phyloP scores from a whole-genome alignment of 768 basidiomycete genomes.

The Suillus bovinus region DNA sequence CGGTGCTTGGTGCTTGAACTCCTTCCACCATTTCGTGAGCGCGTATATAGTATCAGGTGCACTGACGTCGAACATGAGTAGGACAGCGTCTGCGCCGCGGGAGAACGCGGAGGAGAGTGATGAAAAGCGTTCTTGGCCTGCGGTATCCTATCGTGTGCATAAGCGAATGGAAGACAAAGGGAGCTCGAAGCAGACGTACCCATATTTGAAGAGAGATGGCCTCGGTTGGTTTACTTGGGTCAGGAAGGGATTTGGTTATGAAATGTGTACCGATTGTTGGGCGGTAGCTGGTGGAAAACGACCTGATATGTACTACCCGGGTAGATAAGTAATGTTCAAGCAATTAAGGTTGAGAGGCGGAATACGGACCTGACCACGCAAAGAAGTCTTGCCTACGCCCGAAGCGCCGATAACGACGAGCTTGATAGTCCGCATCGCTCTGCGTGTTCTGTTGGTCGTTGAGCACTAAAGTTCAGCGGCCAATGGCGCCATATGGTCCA shows the following conservation, averaged over 20 bases:
- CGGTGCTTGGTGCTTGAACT: slow-evolving; percentile 69
- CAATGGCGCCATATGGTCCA: neutral
- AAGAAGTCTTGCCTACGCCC: slow-evolving; percentile 83
- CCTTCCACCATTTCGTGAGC: slow-evolving; percentile 75
- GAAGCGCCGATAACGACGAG: slow-evolving; percentile 80
- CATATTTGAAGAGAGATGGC: slow-evolving; percentile 70
- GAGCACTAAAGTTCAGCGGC: neutral
- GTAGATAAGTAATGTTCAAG: neutral
- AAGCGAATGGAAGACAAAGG: neutral
- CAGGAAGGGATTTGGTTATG: slow-evolving; percentile 70
- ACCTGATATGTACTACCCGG: slow-evolving; percentile 66
- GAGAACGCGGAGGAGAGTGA: slow-evolving; percentile 82
- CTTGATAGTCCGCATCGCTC: slow-evolving; percentile 70
- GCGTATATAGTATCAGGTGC: slow-evolving; percentile 57
- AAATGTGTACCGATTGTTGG: slow-evolving; percentile 93
- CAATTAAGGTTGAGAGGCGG: neutral
- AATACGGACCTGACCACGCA: slow-evolving; percentile 64
- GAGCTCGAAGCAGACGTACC: slow-evolving; percentile 36
- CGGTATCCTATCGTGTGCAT: slow-evolving; percentile 59
- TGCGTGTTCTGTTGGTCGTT: slow-evolving; percentile 4
- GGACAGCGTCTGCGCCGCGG: slow-evolving; percentile 77
- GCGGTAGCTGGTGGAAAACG: slow-evolving; percentile 72
- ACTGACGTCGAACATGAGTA: slow-evolving; percentile 83
- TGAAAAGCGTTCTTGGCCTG: slow-evolving; percentile 88
- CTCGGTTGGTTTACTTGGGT: slow-evolving; percentile 55